Base-by-base conservation (phyloP, 2,329 filamentous ascomycete species). In the Botrytis tulipae region DNA sequence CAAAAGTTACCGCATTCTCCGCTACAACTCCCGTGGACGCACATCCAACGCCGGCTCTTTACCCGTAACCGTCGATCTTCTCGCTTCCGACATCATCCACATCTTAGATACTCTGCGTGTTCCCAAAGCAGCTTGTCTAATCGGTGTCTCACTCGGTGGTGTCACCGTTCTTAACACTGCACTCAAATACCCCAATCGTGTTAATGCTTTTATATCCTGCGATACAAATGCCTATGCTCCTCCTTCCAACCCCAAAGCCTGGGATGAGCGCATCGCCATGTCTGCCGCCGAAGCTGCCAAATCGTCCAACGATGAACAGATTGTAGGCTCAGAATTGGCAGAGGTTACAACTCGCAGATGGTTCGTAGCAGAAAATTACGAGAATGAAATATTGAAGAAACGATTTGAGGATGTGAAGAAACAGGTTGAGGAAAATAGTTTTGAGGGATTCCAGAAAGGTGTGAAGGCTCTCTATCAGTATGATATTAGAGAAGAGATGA, bases 111-210 rank as follows among this genome's bases (percentile, higher is more conserved):
- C 91, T 0, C 86, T 97, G 44, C 88, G 92, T 67, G 90, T 95
- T 60, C 85, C 87, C 16, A 87, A 88, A 78, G 88, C 92, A 0
- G 88, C 91, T 48, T 86, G 88, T 0, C 84, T 95, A 0, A 84
- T 96, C 32, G 94, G 94, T 32, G 93, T 97, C 5, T 93, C 90
- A 51, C 89, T 96, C 81, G 94, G 94, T 76, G 94, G 94, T 70
- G 93, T 91, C 3, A 96, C 93, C 1, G 86, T 91, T 1, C 87
- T 96, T 68, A 91, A 92, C 80, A 90, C 92, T 70, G 91, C 92
- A 0, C 87, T 97, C 69, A 85, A 85, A 59, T 87, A 93, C 78
- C 91, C 92, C 0, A 76, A 83, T 1, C 86, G 88, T 61, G 82
- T 94, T 22, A 80, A 78, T 2, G 85, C 85, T 10, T 92, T 94